phyloP scores from a whole-genome alignment of 2,329 filamentous ascomycete genomes.

The Cytospora mali region DNA sequence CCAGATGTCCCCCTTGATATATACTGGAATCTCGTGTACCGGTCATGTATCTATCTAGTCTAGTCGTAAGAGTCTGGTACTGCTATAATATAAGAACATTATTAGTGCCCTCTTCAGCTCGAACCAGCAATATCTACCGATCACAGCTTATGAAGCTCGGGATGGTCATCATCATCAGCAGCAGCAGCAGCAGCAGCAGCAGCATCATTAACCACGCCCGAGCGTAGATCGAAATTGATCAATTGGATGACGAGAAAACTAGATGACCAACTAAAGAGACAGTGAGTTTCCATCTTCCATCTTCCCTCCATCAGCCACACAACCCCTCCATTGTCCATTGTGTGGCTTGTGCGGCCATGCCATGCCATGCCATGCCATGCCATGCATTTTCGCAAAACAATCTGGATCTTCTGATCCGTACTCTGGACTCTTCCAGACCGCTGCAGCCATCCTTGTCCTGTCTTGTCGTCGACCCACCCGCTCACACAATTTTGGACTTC shows the following conservation, averaged over 20 bases:
- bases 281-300: background rate
- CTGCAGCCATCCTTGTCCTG: constrained; percentile 24
- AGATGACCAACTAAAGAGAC: too few species aligned
- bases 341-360: background rate
- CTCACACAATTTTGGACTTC: background rate
- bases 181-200: too few species aligned
- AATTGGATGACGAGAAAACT: too few species aligned
- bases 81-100: too few species aligned
- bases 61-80: too few species aligned
- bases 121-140: too few species aligned
- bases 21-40: background rate
- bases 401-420: constrained; percentile 18
- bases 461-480: constrained; percentile 11
- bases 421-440: constrained; percentile 23
- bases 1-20: background rate
- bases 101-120: too few species aligned
- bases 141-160: too few species aligned
- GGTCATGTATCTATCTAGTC: too few species aligned
- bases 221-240: background rate
- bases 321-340: background rate
- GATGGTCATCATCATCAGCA: too few species aligned
- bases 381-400: background rate
- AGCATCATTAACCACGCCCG: background rate
- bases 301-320: background rate
- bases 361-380: too few species aligned